A percentile compares a stretch with the other conserved stretches of the same genome.
These are phyloP conservation scores for Diplodia sapinea DNA, from an alignment of 2,329 filamentous ascomycete genomes.

Conservation along the genomic window DNA sequence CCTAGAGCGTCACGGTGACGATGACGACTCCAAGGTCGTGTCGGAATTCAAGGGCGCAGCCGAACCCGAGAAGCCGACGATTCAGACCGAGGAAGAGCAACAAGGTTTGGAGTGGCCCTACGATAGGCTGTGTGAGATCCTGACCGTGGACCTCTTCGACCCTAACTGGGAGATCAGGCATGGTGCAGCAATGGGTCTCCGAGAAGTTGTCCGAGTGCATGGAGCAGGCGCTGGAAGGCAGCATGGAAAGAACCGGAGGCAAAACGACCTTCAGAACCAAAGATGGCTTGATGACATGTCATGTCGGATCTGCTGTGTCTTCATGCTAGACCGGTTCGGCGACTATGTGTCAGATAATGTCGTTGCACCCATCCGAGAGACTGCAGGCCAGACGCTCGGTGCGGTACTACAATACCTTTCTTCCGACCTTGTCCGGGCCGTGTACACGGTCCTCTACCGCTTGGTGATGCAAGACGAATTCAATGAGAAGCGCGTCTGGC, in stretches of 20 bases:
- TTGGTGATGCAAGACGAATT: slow-evolving; percentile 92
- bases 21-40: slow-evolving; percentile 91
- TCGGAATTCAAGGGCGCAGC: slow-evolving; percentile 91
- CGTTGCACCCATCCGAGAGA: slow-evolving; percentile 93
- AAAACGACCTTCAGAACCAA: slow-evolving; percentile 82
- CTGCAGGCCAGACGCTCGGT: slow-evolving; percentile 90
- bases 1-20: slow-evolving; percentile 77
- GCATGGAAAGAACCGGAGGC: slow-evolving; percentile 69
- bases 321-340: slow-evolving; percentile 96
- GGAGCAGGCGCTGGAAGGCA: slow-evolving; percentile 83
- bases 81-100: slow-evolving; percentile 77
- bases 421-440: slow-evolving; percentile 76
- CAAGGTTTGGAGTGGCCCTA: slow-evolving; percentile 91
- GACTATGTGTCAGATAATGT: slow-evolving; percentile 98
- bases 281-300: slow-evolving; percentile 92
- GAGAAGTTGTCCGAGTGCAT: slow-evolving; percentile 91
- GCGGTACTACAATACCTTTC: slow-evolving; percentile 86
- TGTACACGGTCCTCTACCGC: slow-evolving; percentile 82
- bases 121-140: slow-evolving; percentile 89
- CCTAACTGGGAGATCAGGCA: slow-evolving; percentile 93
- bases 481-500: slow-evolving; percentile 79
- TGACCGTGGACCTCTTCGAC: slow-evolving; percentile 93
- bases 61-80: slow-evolving; percentile 81
- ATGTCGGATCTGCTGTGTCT: slow-evolving; percentile 91
- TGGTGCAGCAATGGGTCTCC: slow-evolving; percentile 91